Evolutionary conservation across 2,329 filamentous ascomycete genomes (phyloP), one percentile per base, ranked within the genome.

Genomic region (Apiospora sp.): DNA sequence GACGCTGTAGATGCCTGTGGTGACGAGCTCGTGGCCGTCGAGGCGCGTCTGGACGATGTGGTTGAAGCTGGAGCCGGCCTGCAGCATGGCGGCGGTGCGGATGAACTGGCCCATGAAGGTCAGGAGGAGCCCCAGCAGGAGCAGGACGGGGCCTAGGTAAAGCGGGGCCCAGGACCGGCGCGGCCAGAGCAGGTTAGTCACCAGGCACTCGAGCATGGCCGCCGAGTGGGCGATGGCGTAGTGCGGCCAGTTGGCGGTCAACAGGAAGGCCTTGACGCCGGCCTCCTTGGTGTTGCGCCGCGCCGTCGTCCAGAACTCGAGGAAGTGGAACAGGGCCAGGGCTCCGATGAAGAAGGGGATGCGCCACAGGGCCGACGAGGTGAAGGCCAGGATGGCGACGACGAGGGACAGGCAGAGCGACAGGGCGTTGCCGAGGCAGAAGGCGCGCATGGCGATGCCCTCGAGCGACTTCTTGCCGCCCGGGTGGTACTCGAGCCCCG

Each of bases 221-320:
- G 91, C 86, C 0, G 88, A 86, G 81, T 99, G 95, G 1, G 96
- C 96, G 76, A 94, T 88, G 74, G 93, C 93, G 83, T 98, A 98
- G 7, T 90, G 91, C 61, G 89, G 90, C 81, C 96, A 96, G 82
- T 99, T 99, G 69, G 90, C 91, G 49, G 91, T 92, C 48, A 98
- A 87, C 19, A 99, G 89, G 81, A 97, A 99, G 48, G 94, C 93
- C 71, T 89, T 89, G 27, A 95, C 86, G 34, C 87, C 89, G 27
- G 94, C 94, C 70, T 91, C 87, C 22, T 88, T 87, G 0, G 94
- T 94, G 83, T 98, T 98, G 84, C 93, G 94, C 71, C 88, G 86
- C 12, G 96, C 95, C 0, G 96, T 98, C 44, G 92, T 94, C 87
- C 92, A 97, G 86, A 95, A 99, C 84, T 99, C 96, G 82, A 98